Conservation (phyloP, 139 green algal genomes). For the Micractinium sp. region DNA sequence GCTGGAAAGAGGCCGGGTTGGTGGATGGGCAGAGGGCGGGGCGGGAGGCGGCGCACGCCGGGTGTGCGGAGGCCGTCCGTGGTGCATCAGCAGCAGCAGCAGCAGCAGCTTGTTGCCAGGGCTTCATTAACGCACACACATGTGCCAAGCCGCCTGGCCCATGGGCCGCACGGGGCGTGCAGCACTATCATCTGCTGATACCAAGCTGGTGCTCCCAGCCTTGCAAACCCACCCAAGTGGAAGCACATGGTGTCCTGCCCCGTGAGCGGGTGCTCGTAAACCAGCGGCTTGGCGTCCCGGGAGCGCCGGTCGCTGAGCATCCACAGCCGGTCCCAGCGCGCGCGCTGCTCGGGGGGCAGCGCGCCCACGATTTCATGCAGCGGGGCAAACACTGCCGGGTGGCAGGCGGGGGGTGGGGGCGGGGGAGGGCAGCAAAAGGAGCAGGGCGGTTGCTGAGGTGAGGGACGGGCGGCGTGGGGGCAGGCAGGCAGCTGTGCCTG, state of each 20-base stretch:
- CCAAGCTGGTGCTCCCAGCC: no score
- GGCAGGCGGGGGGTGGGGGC: background rate
- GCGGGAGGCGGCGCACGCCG: no score
- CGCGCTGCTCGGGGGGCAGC: slow-evolving; percentile 36
- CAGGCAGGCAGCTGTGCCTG: background rate
- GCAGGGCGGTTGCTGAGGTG: background rate
- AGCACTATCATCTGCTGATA: no score
- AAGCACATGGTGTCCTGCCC: slow-evolving; percentile 58
- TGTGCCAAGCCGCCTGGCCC: background rate
- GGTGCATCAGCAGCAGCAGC: no score
- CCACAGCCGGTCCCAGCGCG: slow-evolving; percentile 53
- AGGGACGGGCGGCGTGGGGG: background rate
- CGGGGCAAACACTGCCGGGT: slow-evolving; percentile 45
- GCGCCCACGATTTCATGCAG: slow-evolving; percentile 42
- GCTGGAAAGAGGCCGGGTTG: no score
- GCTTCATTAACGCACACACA: background rate
- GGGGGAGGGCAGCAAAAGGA: background rate
- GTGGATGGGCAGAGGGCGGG: no score
- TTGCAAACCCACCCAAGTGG: slow-evolving; percentile 39
- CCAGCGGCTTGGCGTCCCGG: slow-evolving; percentile 44
- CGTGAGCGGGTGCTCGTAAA: slow-evolving; percentile 58
- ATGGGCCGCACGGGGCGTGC: background rate
- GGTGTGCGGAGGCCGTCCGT: no score
- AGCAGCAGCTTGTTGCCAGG: no score
- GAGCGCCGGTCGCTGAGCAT: slow-evolving; percentile 54